Conservation (phyloP, 495 filamentous ascomycete genomes). For the Penicillium lagena region DNA sequence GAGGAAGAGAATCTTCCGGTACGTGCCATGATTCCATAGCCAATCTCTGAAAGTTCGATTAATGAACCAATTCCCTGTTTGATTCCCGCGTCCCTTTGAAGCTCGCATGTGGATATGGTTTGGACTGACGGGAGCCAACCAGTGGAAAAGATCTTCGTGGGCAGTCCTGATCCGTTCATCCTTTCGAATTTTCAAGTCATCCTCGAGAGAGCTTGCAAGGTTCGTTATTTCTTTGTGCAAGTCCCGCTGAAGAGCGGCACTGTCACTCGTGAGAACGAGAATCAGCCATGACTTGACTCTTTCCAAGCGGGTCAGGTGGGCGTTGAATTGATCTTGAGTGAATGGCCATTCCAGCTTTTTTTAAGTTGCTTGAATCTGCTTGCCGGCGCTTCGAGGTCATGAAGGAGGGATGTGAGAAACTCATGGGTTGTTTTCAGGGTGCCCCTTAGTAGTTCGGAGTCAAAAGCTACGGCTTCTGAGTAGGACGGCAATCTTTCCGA, state of each 20-base stretch:
- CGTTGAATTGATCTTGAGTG: slow-evolving; percentile 9
- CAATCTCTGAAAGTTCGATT: slow-evolving; percentile 7
- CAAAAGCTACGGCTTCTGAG: background rate
- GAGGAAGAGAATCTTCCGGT: slow-evolving; percentile 5
- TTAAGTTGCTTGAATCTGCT: slow-evolving; percentile 11
- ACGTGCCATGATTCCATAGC: background rate
- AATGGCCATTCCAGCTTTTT: slow-evolving; percentile 16
- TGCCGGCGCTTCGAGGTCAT: slow-evolving; percentile 7
- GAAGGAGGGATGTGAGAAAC: slow-evolving; percentile 8
- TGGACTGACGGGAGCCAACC: slow-evolving; percentile 16
- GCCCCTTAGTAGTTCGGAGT: slow-evolving; percentile 4
- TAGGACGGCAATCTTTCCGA: background rate
- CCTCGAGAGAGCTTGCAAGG: slow-evolving; percentile 8
- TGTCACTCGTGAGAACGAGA: slow-evolving; percentile 13
- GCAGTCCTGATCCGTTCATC: slow-evolving; percentile 7
- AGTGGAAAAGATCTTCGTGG: slow-evolving; percentile 10
- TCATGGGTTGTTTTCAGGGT: slow-evolving; percentile 11
- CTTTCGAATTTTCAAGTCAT: slow-evolving; percentile 10
- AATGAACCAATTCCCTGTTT: slow-evolving; percentile 14
- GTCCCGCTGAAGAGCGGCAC: slow-evolving; percentile 5
- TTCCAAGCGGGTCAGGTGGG: slow-evolving; percentile 11
- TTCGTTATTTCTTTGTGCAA: slow-evolving; percentile 10
- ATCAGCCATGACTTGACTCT: slow-evolving; percentile 21
- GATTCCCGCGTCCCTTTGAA: background rate
- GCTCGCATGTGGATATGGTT: slow-evolving; percentile 11